Percentiles rank a stretch among this genome's conserved stretches.
Conservation (phyloP, 352 stramenopile species). For the Phytophthora sp. region DNA sequence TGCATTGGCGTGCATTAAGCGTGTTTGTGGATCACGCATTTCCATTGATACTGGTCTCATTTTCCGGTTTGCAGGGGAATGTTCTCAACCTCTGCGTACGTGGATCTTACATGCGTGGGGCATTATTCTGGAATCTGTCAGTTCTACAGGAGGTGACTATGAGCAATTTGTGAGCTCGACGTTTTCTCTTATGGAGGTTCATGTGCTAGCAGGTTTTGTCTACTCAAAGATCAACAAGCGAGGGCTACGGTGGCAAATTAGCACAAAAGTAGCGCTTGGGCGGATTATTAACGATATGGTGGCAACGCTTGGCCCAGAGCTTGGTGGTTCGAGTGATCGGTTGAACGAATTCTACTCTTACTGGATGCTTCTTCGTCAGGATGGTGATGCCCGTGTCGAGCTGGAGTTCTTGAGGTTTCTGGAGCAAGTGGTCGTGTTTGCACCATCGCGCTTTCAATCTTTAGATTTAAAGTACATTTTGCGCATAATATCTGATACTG, state of each 20-base stretch:
- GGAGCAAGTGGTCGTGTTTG: conserved; percentile 86
- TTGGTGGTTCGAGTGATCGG: conserved; percentile 46
- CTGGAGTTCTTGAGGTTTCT: conserved; percentile 83
- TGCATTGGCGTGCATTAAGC: conserved; percentile 82
- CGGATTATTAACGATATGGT: conserved; percentile 77
- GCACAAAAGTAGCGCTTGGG: conserved; percentile 62
- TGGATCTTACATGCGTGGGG: conserved; percentile 88
- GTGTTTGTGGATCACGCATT: conserved; percentile 76
- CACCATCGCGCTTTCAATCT: conserved; percentile 61
- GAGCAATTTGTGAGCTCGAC: conserved; percentile 85
- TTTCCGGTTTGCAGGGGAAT: conserved; percentile 70
- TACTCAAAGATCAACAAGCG: conserved; percentile 76
- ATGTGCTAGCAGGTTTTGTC: conserved; percentile 76
- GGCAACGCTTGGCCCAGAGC: conserved; percentile 63
- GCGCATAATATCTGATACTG: conserved; percentile 58
- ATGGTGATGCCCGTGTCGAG: conserved; percentile 73
- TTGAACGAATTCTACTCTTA: conserved; percentile 74
- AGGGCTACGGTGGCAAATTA: conserved; percentile 52
- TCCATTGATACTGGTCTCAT: conserved; percentile 79
- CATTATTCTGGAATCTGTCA: conserved; percentile 83
- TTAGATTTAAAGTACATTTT: conserved; percentile 70
- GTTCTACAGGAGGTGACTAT: conserved; percentile 75
- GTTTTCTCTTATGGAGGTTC: conserved; percentile 71
- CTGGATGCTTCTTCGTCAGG: conserved; percentile 73
- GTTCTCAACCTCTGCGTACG: conserved; percentile 76